phyloP scores from a whole-genome alignment of 768 basidiomycete species.

The Phanerochaete carnosa region DNA sequence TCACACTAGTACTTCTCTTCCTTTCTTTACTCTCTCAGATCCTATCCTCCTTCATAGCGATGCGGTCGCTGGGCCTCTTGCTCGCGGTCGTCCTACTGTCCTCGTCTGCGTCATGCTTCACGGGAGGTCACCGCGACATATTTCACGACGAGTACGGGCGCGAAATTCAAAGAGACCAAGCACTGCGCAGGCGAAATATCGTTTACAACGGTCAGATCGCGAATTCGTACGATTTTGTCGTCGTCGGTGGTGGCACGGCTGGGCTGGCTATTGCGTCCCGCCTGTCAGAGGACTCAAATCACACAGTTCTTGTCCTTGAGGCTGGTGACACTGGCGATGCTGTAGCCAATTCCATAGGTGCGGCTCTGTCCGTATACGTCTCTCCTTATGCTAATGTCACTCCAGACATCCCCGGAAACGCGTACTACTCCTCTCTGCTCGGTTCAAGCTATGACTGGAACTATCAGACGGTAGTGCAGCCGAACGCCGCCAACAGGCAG shows the following conservation, averaged over 20 bases:
- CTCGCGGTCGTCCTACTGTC: conserved; percentile 18
- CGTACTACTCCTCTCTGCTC: conserved; percentile 51
- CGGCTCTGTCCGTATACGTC: conserved; percentile 15
- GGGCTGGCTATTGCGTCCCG: conserved; percentile 46
- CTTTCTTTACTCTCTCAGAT: neutral
- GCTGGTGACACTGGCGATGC: conserved; percentile 45
- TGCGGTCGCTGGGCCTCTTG: conserved; percentile 21
- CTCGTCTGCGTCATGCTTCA: conserved; percentile 9
- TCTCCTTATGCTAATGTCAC: neutral
- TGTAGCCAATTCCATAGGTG: conserved; percentile 31
- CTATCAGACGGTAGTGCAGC: conserved; percentile 48
- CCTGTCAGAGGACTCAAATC: conserved; percentile 42
- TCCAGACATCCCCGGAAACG: conserved; percentile 47
- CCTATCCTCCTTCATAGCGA: conserved; percentile 10
- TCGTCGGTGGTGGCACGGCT: conserved; percentile 45
- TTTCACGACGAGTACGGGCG: conserved; percentile 11
- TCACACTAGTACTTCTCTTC: neutral
- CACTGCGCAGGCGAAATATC: conserved; percentile 33
- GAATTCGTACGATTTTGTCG: conserved; percentile 51
- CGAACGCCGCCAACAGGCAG: conserved; percentile 37
- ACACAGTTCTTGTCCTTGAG: conserved; percentile 41
- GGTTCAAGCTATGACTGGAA: conserved; percentile 52
- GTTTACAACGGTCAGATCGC: conserved; percentile 36
- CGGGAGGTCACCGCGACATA: conserved; percentile 20
- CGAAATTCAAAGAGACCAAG: neutral